Evolutionary conservation across 495 filamentous ascomycete genomes (phyloP), one percentile per base, ranked within the genome.

Genomic region (Evernia prunastri): DNA sequence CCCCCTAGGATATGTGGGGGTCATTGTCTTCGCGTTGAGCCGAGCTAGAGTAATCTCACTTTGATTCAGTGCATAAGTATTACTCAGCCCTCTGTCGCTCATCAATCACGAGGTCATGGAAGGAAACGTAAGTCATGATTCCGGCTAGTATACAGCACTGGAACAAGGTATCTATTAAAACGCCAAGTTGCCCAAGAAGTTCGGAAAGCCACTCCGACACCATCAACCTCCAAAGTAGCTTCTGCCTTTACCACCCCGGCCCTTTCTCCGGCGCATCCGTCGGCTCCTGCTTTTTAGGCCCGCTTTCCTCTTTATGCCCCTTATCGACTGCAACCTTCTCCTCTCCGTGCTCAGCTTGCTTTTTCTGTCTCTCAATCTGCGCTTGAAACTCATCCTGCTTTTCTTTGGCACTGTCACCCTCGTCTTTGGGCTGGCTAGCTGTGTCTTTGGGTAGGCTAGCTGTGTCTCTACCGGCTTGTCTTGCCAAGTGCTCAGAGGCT

Each of bases 401-500:
- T 8, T 67, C 61, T 36, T 56, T 25, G 15, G 35, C 29, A 8
- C 49, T n/a, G 17, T 67, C 62, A 18, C 20, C 13, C 45, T 62
- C 35, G 6, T 37, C 20, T 23, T 29, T 58, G 18, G 62, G 42
- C 31, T 2, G 62, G 36, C 13, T n/a, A 53, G 56, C 23, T 36
- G 40, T 42, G 43, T 17, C 10, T 40, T 37, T 59, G 11, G n/a
- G n/a, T n/a, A n/a, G 62, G 36, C 13, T n/a, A 53, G 56, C 23
- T 36, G 40, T 42, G 43, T 17, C 10, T 40, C 27, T 59, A 7
- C 57, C 61, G 15, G 33, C 60, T 20, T 66, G 67, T 40, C 67
- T 60, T 39, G 60, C 56, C 35, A 65, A 37, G 58, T 68, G 66
- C 31, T 51, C 63, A 25, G 66, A 59, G 17, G 59, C 62, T 54